Percentiles rank a stretch among this genome's conserved stretches.
Evolutionary conservation across 768 basidiomycete genomes (phyloP).

Genomic region (Boletus subcaerulescens): DNA sequence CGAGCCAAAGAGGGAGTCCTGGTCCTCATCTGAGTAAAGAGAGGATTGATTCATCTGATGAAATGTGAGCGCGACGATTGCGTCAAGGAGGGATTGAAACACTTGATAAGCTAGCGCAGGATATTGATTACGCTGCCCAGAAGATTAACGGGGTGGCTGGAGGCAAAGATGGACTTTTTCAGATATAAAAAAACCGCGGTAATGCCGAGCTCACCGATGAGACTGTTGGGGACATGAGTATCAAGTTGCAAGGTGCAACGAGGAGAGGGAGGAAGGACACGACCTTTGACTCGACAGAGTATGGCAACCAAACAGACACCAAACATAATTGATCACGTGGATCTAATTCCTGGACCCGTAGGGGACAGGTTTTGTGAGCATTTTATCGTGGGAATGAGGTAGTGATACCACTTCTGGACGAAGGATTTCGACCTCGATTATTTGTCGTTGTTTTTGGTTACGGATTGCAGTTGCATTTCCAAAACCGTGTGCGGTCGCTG

Average conservation of each 20-base stretch:
- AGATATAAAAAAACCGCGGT: background rate
- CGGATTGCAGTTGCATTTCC: no score
- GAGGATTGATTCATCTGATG: constrained; percentile 19
- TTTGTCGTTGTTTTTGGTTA: no score
- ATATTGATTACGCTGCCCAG: background rate
- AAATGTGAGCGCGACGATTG: constrained; percentile 15
- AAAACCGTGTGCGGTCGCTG: no score
- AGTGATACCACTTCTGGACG: no score
- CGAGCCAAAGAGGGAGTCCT: constrained; percentile 77
- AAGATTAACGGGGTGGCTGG: background rate
- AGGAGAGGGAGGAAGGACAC: background rate
- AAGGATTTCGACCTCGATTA: no score
- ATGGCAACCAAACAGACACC: constrained; percentile 1
- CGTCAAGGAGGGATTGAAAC: constrained; percentile 12
- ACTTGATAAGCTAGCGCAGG: constrained; percentile 9
- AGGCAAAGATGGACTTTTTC: background rate
- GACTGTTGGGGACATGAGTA: background rate
- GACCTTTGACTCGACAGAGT: background rate
- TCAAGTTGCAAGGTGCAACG: background rate
- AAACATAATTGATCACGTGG: constrained; percentile 7
- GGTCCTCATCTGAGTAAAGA: constrained; percentile 34
- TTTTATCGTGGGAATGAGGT: no score
- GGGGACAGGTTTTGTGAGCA: no score
- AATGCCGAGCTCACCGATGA: constrained; percentile 2
- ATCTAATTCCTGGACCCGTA: no score